Percentiles rank a stretch among this genome's conserved stretches.
phyloP scores from a whole-genome alignment of 2,329 filamentous ascomycete species.

The Penicillium hesseltinei region DNA sequence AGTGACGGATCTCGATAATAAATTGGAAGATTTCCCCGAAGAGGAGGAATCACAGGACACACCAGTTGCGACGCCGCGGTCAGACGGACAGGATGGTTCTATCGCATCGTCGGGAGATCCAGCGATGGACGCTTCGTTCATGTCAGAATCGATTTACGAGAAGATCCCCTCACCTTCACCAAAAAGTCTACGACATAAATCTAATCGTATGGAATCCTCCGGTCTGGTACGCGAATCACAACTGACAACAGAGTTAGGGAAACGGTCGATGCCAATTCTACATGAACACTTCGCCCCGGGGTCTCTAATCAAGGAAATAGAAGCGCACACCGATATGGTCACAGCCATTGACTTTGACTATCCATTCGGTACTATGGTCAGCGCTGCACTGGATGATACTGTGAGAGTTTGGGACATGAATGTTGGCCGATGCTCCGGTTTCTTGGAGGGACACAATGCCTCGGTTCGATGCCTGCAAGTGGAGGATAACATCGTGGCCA shows the following conservation, averaged over 20 bases:
- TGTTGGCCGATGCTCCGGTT: slow-evolving; percentile 84
- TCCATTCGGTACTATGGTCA: slow-evolving; percentile 95
- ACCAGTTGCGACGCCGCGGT: slow-evolving; percentile 34
- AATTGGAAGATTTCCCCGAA: slow-evolving; percentile 60
- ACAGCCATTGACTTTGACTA: slow-evolving; percentile 93
- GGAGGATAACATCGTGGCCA: slow-evolving; percentile 92
- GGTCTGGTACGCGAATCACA: neutral
- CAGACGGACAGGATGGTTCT: slow-evolving; percentile 45
- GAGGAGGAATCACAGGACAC: slow-evolving; percentile 39
- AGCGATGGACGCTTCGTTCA: slow-evolving; percentile 65
- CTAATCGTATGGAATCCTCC: slow-evolving; percentile 35
- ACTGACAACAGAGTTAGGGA: slow-evolving; percentile 51
- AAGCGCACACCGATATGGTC: slow-evolving; percentile 82
- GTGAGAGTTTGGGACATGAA: slow-evolving; percentile 96
- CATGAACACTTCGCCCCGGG: slow-evolving; percentile 95
- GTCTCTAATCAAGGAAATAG: slow-evolving; percentile 80
- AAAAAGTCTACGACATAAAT: slow-evolving; percentile 51
- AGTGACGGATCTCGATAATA: slow-evolving; percentile 60
- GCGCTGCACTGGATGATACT: slow-evolving; percentile 86
- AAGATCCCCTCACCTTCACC: slow-evolving; percentile 73
- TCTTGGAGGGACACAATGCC: slow-evolving; percentile 89
- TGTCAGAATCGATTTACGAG: slow-evolving; percentile 97
- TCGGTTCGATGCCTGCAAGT: slow-evolving; percentile 91
- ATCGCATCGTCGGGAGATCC: slow-evolving; percentile 54
- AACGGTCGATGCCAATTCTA: slow-evolving; percentile 82